A percentile compares a stretch with the other conserved stretches of the same genome.
These are phyloP conservation scores for Blastobotrys raffinosifermentans DNA, from an alignment of 1,139 yeast species.

Conservation along the genomic window DNA sequence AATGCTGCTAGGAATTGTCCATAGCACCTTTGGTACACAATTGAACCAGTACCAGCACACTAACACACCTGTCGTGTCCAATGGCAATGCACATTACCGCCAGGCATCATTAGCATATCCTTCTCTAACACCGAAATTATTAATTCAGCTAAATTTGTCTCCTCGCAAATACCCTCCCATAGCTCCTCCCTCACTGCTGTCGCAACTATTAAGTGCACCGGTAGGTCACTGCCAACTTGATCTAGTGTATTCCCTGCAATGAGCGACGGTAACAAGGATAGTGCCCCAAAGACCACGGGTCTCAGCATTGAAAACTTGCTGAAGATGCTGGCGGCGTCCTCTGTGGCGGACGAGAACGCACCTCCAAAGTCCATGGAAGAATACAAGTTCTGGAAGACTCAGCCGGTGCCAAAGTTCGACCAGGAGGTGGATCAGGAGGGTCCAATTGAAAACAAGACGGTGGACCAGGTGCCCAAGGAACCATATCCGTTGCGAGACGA, in stretches of 20 bases:
- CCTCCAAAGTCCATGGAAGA: constrained; percentile 67
- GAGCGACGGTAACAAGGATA: constrained; percentile 5
- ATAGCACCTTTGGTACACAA: too few species aligned
- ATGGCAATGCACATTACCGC: too few species aligned
- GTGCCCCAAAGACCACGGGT: constrained; percentile 21
- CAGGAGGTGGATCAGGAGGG: constrained; percentile 71
- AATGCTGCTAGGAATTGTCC: too few species aligned
- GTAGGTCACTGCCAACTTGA: too few species aligned
- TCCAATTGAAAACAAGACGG: constrained; percentile 71
- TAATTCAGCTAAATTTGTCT: too few species aligned
- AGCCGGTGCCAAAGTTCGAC: constrained; percentile 77
- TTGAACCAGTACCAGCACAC: too few species aligned
- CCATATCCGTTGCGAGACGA: constrained; percentile 71
- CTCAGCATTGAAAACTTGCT: constrained; percentile 37
- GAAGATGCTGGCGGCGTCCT: constrained; percentile 30
- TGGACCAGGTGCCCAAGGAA: constrained; percentile 61
- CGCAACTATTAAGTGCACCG: neutral
- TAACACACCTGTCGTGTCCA: too few species aligned
- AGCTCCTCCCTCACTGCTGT: neutral
- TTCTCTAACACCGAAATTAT: too few species aligned
- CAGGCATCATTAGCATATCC: too few species aligned
- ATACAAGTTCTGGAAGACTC: constrained; percentile 97
- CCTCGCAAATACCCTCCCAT: too few species aligned
- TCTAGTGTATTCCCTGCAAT: constrained; percentile 1
- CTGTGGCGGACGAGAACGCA: constrained; percentile 10